Conservation (phyloP, 2,329 filamentous ascomycete species). For the Tolypocladium nubicola region DNA sequence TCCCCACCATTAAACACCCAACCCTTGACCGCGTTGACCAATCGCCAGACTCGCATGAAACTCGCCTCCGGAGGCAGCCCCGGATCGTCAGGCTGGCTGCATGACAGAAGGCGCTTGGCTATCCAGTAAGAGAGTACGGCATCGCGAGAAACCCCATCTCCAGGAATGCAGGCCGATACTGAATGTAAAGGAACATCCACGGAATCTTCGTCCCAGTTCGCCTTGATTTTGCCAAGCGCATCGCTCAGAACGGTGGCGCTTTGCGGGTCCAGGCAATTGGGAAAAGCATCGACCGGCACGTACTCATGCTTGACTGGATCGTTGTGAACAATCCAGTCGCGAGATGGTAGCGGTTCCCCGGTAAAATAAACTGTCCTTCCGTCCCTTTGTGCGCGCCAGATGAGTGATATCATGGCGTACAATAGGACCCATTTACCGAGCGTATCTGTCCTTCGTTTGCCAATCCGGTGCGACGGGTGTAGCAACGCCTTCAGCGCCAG, state of each 20-base stretch:
- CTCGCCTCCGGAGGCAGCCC: neutral
- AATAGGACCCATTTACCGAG: neutral
- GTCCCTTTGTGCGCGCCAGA: neutral
- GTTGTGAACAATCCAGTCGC: neutral
- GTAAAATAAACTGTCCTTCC: neutral
- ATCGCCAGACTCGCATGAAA: neutral
- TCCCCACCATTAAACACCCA: neutral
- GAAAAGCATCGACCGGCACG: neutral
- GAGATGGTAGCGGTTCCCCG: neutral
- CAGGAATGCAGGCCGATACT: neutral
- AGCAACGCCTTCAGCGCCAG: constrained; percentile 51
- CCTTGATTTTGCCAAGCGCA: neutral
- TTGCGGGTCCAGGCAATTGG: neutral
- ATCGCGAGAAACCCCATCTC: neutral
- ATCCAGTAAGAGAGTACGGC: neutral
- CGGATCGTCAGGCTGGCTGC: neutral
- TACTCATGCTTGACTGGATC: neutral
- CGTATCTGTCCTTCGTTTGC: neutral
- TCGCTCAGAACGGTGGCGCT: neutral
- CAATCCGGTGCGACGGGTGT: constrained; percentile 26
- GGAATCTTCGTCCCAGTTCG: neutral
- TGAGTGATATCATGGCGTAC: neutral
- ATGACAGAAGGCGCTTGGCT: neutral
- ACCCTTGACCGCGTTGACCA: neutral
- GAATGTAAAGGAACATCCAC: neutral